Conservation (phyloP, 2,329 filamentous ascomycete species). For the Diplodia intermedia region DNA sequence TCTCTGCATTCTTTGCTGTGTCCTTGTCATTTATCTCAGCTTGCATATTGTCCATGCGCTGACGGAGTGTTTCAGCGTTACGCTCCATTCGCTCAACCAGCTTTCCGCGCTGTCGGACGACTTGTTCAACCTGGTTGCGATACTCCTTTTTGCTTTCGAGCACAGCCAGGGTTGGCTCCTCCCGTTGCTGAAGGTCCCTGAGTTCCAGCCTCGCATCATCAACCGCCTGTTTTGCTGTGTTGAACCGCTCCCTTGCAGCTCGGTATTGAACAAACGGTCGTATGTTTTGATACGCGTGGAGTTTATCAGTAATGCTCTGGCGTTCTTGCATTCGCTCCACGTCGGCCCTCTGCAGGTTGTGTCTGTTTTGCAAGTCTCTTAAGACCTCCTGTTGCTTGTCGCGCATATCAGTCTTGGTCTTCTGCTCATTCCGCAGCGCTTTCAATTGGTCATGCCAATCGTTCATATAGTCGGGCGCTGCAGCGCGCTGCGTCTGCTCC, state of each 20-base stretch:
- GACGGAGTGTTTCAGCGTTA: constrained; percentile 38
- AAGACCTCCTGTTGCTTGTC: constrained; percentile 68
- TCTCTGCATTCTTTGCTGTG: constrained; percentile 52
- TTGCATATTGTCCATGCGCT: constrained; percentile 52
- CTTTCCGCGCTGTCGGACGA: constrained; percentile 62
- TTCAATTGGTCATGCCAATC: constrained; percentile 79
- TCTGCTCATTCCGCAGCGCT: constrained; percentile 71
- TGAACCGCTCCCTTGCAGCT: constrained; percentile 58
- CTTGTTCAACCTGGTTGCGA: constrained; percentile 60
- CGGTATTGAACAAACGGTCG: constrained; percentile 71
- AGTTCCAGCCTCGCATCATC: constrained; percentile 59
- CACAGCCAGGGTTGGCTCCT: constrained; percentile 72
- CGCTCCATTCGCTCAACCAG: constrained; percentile 46
- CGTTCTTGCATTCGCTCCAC: constrained; percentile 83
- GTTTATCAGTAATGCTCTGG: constrained; percentile 68
- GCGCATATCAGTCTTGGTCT: constrained; percentile 65
- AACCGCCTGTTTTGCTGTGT: constrained; percentile 60
- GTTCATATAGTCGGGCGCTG: constrained; percentile 81
- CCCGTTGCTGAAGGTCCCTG: constrained; percentile 65
- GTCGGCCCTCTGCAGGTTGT: constrained; percentile 76
- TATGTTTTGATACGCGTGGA: constrained; percentile 69
- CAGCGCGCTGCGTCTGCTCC: constrained; percentile 84
- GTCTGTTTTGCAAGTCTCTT: constrained; percentile 72
- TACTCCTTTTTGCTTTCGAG: constrained; percentile 76
- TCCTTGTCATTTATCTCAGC: constrained; percentile 49